phyloP scores from a whole-genome alignment of 2,329 filamentous ascomycete species.

The Fusarium newnesense region DNA sequence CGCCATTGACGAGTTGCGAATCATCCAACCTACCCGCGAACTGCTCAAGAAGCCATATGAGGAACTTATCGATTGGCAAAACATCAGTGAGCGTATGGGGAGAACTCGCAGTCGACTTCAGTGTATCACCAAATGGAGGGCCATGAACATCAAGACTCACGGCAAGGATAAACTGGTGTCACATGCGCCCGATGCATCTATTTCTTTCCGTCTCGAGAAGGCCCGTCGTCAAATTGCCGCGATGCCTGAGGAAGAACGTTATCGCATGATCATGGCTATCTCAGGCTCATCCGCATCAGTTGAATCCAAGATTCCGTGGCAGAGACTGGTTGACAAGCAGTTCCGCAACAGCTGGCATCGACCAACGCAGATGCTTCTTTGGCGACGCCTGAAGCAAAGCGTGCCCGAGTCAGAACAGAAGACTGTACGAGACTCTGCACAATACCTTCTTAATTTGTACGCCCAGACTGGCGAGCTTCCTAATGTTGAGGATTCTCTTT shows the following conservation, averaged over 20 bases:
- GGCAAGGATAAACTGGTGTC: conserved; percentile 49
- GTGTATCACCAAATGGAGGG: conserved; percentile 74
- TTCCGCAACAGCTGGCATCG: conserved; percentile 54
- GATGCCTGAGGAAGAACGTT: conserved; percentile 58
- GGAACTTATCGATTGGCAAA: conserved; percentile 71
- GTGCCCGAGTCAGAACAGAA: conserved; percentile 48
- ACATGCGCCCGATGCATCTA: conserved; percentile 46
- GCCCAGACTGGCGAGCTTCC: conserved; percentile 49
- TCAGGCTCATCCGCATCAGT: conserved; percentile 51
- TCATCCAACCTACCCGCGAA: conserved; percentile 46
- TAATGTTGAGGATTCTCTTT: conserved; percentile 45
- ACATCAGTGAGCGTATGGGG: conserved; percentile 71
- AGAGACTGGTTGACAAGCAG: conserved; percentile 53
- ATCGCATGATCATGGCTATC: conserved; percentile 56
- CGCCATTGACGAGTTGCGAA: conserved; percentile 55
- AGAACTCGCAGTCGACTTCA: conserved; percentile 72
- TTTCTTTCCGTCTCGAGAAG: conserved; percentile 56
- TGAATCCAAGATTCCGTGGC: conserved; percentile 63
- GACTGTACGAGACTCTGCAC: conserved; percentile 50
- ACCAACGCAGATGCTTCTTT: conserved; percentile 51
- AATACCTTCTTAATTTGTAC: conserved; percentile 49
- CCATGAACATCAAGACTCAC: conserved; percentile 51
- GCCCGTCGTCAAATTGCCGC: conserved; percentile 54
- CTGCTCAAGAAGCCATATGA: conserved; percentile 57
- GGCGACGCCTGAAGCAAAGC: conserved; percentile 51